Evolutionary conservation across 441 rosid species (phyloP), one percentile per base, ranked within the genome.

Genomic region (Croton setiger): DNA sequence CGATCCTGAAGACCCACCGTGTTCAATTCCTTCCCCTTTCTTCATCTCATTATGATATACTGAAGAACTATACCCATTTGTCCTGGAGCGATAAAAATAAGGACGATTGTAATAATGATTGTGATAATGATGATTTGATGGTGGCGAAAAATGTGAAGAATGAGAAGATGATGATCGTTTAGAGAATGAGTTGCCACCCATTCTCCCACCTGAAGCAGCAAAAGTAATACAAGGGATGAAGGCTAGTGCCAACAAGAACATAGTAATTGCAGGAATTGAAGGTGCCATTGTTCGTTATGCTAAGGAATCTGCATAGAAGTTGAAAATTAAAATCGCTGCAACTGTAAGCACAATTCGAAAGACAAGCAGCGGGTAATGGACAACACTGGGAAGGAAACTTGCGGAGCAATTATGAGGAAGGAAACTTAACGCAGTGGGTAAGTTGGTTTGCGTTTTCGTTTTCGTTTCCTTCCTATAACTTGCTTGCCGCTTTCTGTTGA

Each of bases 201-300:
- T 68, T 72, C 96, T 82, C 60, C 96, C 96, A 17, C 96, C 96
- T 1, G 96, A 87, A 1, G 91, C 88, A 11, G 98, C 96, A 70
- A 83, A 78, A 53, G 88, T 81, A 0, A 63, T 23, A 36, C 14
- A 47, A 5, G 48, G 51, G 52, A 51, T 5, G n/a, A 64, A 51
- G 44, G 13, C 64, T 14, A 57, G 51, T 3, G 36, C n/a, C n/a
- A n/a, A 64, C 3, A 37, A 21, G 2, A 64, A 41, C 17, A 64
- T 7, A n/a, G 63, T 0, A 2, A 64, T 7, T 0, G n/a, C 43
- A 43, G 10, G 47, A 36, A 57, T 15, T 41, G 36, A 6, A 23
- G 63, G 18, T 27, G n/a, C 18, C 51, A 47, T 15, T 47, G 13
- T 47, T 17, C 15, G 51, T 47, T 37, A n/a, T n/a, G n/a, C n/a